These are phyloP conservation scores for Ogataea sp. DNA, from an alignment of 805 yeast genomes.

Conservation along the genomic window DNA sequence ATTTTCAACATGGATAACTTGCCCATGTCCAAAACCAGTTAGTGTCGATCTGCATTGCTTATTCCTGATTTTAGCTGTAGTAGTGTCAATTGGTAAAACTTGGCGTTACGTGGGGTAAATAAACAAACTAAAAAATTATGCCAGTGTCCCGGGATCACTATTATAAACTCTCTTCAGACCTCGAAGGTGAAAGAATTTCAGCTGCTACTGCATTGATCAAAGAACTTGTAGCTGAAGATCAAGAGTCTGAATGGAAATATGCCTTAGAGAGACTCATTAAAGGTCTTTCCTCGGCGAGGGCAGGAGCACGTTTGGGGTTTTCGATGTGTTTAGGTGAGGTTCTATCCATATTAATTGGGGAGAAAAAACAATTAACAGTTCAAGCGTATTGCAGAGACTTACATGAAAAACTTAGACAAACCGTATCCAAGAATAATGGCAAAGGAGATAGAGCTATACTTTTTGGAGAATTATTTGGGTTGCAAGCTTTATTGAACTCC, in stretches of 20 bases:
- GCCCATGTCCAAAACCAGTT: too few relatives aligned
- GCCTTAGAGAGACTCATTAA: constrained; percentile 70
- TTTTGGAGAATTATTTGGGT: constrained; percentile 81
- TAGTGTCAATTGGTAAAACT: too few relatives aligned
- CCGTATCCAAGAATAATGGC: constrained; percentile 52
- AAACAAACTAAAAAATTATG: constrained; percentile 26
- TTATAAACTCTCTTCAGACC: constrained; percentile 69
- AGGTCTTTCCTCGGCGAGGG: constrained; percentile 77
- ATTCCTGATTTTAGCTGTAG: too few relatives aligned
- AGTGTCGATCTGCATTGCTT: too few relatives aligned
- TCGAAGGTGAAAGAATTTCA: constrained; percentile 59
- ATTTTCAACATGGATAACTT: too few relatives aligned
- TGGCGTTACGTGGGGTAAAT: too few relatives aligned
- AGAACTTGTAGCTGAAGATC: constrained; percentile 40
- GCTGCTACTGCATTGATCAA: constrained; percentile 63
- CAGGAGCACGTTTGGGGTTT: constrained; percentile 79
- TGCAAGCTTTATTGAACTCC: constrained; percentile 64
- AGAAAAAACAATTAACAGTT: constrained; percentile 27
- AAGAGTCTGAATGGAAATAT: constrained; percentile 66
- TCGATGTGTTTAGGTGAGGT: constrained; percentile 81
- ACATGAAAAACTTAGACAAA: constrained; percentile 27
- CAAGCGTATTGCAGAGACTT: constrained; percentile 28
- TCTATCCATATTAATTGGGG: constrained; percentile 24
- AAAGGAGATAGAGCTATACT: constrained; percentile 72
- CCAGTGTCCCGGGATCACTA: constrained; percentile 66